Conservation (phyloP, 768 basidiomycete genomes). For the Mycena floridula region DNA sequence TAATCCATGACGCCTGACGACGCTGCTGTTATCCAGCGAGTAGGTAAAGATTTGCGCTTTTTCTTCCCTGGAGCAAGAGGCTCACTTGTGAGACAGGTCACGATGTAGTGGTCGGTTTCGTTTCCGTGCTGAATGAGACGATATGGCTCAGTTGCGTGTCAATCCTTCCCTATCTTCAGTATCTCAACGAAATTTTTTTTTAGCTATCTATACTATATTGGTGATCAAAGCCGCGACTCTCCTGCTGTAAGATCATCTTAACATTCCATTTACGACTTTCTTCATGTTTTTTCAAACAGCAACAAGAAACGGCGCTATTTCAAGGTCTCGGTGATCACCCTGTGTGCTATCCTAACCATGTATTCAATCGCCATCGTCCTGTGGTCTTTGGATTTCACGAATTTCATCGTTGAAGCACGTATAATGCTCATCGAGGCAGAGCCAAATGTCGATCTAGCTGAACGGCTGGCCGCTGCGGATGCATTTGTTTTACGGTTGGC, state of each 20-base stretch:
- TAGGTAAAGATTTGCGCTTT: too few relatives aligned
- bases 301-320: not conserved
- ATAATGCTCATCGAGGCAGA: conserved; percentile 3
- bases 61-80: too few relatives aligned
- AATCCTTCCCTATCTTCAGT: too few relatives aligned
- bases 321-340: not conserved
- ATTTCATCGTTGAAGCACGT: conserved; percentile 11
- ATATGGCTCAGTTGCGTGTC: too few relatives aligned
- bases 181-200: too few relatives aligned
- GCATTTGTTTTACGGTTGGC: conserved; percentile 4
- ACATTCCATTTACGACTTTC: not conserved
- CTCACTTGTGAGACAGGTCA: too few relatives aligned
- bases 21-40: too few relatives aligned
- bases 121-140: too few relatives aligned
- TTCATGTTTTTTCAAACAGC: not conserved
- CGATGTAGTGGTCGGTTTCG: too few relatives aligned
- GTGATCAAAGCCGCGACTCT: not conserved
- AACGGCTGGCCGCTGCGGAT: not conserved
- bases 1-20: too few relatives aligned
- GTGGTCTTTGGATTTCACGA: conserved; percentile 14
- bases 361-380: conserved; percentile 7
- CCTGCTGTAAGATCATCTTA: not conserved
- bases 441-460: conserved; percentile 1
- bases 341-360: conserved; percentile 5
- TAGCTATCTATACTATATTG: not conserved